A percentile compares a stretch with the other conserved stretches of the same genome.
Evolutionary conservation across 805 yeast species (phyloP).

Genomic region (Saccharomycopsis oosterbeekiorum): DNA sequence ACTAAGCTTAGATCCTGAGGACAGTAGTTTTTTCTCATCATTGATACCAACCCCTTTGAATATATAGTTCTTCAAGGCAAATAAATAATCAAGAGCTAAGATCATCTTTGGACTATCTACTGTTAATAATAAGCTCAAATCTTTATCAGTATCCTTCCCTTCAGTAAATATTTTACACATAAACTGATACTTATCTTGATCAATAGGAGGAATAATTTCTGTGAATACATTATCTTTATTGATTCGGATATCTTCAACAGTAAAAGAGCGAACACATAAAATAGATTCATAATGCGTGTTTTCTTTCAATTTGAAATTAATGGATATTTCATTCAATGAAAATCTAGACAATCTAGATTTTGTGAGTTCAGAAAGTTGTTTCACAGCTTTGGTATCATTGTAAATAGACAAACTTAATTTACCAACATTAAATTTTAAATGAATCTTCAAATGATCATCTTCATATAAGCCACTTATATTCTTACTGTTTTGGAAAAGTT

Average conservation of each 20-base stretch:
- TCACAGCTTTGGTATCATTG: constrained; percentile 36
- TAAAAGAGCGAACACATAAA: constrained; percentile 59
- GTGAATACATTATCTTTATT: constrained; percentile 59
- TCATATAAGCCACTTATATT: background rate
- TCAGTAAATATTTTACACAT: constrained; percentile 41
- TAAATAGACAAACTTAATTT: constrained; percentile 51
- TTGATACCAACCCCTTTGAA: constrained; percentile 34
- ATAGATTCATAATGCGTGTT: constrained; percentile 51
- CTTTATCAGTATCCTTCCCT: constrained; percentile 31
- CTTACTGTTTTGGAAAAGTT: constrained; percentile 14
- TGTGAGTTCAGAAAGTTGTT: constrained; percentile 26
- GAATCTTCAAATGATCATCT: constrained; percentile 28
- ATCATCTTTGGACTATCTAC: constrained; percentile 75
- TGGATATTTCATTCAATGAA: constrained; percentile 48
- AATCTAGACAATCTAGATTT: constrained; percentile 41
- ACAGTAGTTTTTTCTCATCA: constrained; percentile 27
- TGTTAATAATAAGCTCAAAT: constrained; percentile 44
- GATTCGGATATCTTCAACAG: constrained; percentile 64
- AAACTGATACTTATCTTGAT: constrained; percentile 61
- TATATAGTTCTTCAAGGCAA: constrained; percentile 61
- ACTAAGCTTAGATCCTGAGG: background rate
- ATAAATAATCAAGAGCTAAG: constrained; percentile 75
- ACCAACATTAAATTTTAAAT: constrained; percentile 51
- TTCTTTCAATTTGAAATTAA: constrained; percentile 40
- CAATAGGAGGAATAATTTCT: constrained; percentile 66